Evolutionary conservation across 2,329 filamentous ascomycete species (phyloP).

Genomic region (Chaetomiaceae sp.): DNA sequence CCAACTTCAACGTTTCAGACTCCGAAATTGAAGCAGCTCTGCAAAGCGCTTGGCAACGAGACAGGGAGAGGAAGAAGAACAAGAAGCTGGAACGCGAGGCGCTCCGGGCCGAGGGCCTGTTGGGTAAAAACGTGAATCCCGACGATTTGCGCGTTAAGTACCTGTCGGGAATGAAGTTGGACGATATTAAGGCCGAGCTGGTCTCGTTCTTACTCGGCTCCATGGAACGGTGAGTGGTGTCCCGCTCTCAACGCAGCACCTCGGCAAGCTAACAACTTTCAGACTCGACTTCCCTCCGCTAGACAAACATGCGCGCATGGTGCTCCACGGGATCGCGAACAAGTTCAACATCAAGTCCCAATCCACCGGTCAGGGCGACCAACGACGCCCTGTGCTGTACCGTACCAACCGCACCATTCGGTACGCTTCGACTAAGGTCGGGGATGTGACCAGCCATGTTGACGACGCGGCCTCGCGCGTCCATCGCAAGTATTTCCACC

Average conservation of each 20-base stretch:
- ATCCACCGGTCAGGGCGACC: slow-evolving; percentile 66
- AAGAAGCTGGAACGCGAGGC: slow-evolving; percentile 66
- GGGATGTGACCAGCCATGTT: slow-evolving; percentile 43
- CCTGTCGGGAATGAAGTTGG: slow-evolving; percentile 61
- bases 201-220: slow-evolving; percentile 60
- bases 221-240: slow-evolving; percentile 49
- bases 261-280: slow-evolving; percentile 8
- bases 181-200: slow-evolving; percentile 68
- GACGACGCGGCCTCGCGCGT: slow-evolving; percentile 41
- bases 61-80: slow-evolving; percentile 64
- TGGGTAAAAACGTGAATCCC: slow-evolving; percentile 52
- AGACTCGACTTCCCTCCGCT: slow-evolving; percentile 78
- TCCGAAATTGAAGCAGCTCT: slow-evolving; percentile 59
- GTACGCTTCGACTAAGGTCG: slow-evolving; percentile 52
- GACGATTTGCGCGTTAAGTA: slow-evolving; percentile 66
- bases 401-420: slow-evolving; percentile 62
- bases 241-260: neutral
- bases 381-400: slow-evolving; percentile 69
- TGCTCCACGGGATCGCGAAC: slow-evolving; percentile 72
- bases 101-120: slow-evolving; percentile 57
- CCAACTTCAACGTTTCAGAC: slow-evolving; percentile 54
- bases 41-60: slow-evolving; percentile 56
- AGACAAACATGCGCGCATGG: slow-evolving; percentile 68
- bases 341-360: slow-evolving; percentile 76
- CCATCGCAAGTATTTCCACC: slow-evolving; percentile 49